phyloP scores from a whole-genome alignment of 2,329 filamentous ascomycete genomes.

The Pestalotiopsis sp. region DNA sequence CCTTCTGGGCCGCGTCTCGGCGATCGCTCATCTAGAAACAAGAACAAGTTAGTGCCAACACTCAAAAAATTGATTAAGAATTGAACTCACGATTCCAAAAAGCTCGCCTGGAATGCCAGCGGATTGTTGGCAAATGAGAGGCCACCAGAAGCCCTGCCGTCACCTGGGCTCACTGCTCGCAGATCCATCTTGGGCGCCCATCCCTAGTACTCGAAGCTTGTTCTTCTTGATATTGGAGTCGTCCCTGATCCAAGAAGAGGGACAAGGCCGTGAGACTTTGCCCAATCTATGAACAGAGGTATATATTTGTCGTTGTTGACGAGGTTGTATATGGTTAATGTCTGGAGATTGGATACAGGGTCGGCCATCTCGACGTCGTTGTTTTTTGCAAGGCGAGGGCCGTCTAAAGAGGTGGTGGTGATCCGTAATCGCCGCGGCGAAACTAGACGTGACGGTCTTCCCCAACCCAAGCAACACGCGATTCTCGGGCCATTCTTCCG shows the following conservation, averaged over 20 bases:
- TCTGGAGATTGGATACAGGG: slow-evolving; percentile 3
- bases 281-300: slow-evolving; percentile 20
- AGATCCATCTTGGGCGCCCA: slow-evolving; percentile 42
- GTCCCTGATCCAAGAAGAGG: slow-evolving; percentile 32
- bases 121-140: not conserved
- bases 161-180: slow-evolving; percentile 15
- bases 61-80: too few species aligned
- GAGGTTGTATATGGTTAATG: slow-evolving; percentile 14
- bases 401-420: not conserved
- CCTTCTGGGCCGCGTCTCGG: too few species aligned
- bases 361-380: not conserved
- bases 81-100: too few species aligned
- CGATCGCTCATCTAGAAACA: too few species aligned
- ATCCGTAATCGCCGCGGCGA: not conserved
- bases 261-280: slow-evolving; percentile 38
- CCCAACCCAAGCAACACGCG: not conserved
- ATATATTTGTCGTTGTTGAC: slow-evolving; percentile 13
- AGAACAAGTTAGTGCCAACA: too few species aligned
- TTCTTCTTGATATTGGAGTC: too few species aligned
- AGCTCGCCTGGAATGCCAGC: too few species aligned
- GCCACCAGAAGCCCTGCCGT: slow-evolving; percentile 26
- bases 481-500: slow-evolving; percentile 3
- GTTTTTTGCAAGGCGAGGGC: not conserved
- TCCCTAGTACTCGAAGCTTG: slow-evolving; percentile 34
- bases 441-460: not conserved